These are phyloP conservation scores for Fistulinella prunicolor DNA, from an alignment of 768 basidiomycete genomes.

Conservation along the genomic window DNA sequence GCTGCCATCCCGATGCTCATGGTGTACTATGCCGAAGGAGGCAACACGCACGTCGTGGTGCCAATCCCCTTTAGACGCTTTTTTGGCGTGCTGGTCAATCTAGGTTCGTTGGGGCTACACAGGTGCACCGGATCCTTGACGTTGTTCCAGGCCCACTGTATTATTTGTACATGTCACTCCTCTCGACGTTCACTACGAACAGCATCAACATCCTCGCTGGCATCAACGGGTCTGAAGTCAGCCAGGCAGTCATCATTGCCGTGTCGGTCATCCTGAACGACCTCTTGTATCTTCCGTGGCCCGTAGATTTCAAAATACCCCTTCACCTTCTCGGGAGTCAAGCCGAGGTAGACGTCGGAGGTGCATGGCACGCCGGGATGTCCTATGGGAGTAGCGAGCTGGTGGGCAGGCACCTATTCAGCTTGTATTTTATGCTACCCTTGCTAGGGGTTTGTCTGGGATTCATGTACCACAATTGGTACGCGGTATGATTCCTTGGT, in stretches of 20 bases:
- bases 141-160: slow-evolving; percentile 75
- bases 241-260: slow-evolving; percentile 90
- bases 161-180: slow-evolving; percentile 92
- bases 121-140: slow-evolving; percentile 2
- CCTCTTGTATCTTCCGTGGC: slow-evolving; percentile 90
- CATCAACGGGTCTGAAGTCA: slow-evolving; percentile 94
- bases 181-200: slow-evolving; percentile 97
- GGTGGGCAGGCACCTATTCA: slow-evolving; percentile 92
- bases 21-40: slow-evolving; percentile 94
- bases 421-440: slow-evolving; percentile 95
- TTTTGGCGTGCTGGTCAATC: slow-evolving; percentile 77
- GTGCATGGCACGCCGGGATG: slow-evolving; percentile 82
- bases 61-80: slow-evolving; percentile 76
- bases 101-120: slow-evolving; percentile 59
- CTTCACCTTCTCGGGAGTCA: slow-evolving; percentile 65
- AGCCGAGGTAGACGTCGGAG: slow-evolving; percentile 70
- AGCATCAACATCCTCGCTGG: slow-evolving; percentile 99
- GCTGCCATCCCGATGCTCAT: slow-evolving; percentile 92
- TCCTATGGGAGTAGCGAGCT: slow-evolving; percentile 82
- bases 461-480: slow-evolving; percentile 97
- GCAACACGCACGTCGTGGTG: slow-evolving; percentile 91
- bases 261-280: slow-evolving; percentile 90
- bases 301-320: slow-evolving; percentile 68
- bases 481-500: slow-evolving; percentile 24
- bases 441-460: slow-evolving; percentile 87